These are phyloP conservation scores for Irpex rosettiformis DNA, from an alignment of 1,284 basidiomycete species.

Conservation along the genomic window DNA sequence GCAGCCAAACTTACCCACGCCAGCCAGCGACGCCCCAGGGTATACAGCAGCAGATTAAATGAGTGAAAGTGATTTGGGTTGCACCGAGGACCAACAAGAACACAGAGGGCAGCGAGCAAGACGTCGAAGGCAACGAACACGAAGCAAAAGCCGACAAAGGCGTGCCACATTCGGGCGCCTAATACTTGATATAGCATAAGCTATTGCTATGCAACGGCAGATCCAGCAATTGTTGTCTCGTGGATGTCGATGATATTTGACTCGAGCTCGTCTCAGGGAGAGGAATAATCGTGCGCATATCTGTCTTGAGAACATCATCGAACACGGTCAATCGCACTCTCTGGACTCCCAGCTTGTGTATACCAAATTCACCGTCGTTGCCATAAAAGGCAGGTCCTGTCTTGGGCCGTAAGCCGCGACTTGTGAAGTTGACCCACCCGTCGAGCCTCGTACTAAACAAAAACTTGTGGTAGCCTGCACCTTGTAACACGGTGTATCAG, in stretches of 20 bases:
- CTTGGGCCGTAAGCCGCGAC: neutral
- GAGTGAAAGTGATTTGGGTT: slow-evolving; percentile 3
- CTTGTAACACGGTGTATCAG: too few relatives aligned
- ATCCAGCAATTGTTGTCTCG: neutral
- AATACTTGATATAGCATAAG: neutral
- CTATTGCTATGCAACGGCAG: neutral
- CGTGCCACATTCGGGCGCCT: neutral
- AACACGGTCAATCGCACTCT: too few relatives aligned
- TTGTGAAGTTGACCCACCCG: neutral
- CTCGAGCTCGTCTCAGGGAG: too few relatives aligned
- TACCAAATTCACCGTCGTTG: neutral
- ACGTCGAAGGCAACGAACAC: neutral
- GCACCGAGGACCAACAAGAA: neutral
- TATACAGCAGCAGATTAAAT: neutral
- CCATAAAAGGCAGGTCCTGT: neutral
- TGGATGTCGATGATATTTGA: too few relatives aligned
- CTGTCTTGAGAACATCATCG: too few relatives aligned
- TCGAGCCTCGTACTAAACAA: too few relatives aligned
- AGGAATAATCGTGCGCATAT: too few relatives aligned
- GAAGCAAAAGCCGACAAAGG: neutral
- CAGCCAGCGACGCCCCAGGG: slow-evolving; percentile 7
- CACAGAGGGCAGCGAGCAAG: slow-evolving; percentile 6
- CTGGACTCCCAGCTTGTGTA: neutral
- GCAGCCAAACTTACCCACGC: slow-evolving; percentile 5
- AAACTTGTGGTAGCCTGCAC: too few relatives aligned